These are phyloP conservation scores for Phytophthora macrochlamydospora DNA, from an alignment of 352 stramenopile species.

Conservation along the genomic window DNA sequence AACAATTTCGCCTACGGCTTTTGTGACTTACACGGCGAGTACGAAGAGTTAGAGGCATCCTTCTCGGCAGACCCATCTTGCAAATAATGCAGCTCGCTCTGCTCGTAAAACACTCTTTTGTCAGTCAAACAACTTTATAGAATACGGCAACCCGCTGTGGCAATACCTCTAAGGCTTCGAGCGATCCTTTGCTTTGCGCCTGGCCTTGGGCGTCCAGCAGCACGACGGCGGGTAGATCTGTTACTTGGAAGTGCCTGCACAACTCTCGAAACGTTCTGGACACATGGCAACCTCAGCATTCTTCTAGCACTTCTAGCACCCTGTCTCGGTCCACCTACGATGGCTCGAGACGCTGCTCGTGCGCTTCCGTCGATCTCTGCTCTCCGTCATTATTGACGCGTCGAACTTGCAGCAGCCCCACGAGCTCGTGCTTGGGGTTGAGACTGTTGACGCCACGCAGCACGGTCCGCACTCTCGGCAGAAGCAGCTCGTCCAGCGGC, in stretches of 20 bases:
- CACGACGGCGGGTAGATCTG: constrained; percentile 40
- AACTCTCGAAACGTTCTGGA: constrained; percentile 40
- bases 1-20: too few relatives aligned
- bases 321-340: constrained; percentile 10
- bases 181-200: constrained; percentile 12
- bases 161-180: constrained; percentile 21
- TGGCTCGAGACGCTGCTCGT: constrained; percentile 27
- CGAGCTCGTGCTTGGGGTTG: constrained; percentile 6
- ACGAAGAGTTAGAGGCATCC: not conserved
- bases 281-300: not conserved
- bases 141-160: too few relatives aligned
- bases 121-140: too few relatives aligned
- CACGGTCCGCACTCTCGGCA: constrained; percentile 22
- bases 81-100: constrained; percentile 18
- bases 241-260: constrained; percentile 52
- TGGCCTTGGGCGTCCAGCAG: constrained; percentile 33
- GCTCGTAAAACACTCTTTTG: not conserved
- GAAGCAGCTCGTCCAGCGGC: constrained; percentile 36
- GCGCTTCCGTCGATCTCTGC: not conserved
- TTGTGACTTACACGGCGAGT: constrained; percentile 17
- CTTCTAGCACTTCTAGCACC: not conserved
- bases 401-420: constrained; percentile 36
- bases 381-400: constrained; percentile 1
- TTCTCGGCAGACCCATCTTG: constrained; percentile 1
- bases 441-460: constrained; percentile 16